Conservation (phyloP, 257 asterid species). For the Lithospermum erythrorhizon region DNA sequence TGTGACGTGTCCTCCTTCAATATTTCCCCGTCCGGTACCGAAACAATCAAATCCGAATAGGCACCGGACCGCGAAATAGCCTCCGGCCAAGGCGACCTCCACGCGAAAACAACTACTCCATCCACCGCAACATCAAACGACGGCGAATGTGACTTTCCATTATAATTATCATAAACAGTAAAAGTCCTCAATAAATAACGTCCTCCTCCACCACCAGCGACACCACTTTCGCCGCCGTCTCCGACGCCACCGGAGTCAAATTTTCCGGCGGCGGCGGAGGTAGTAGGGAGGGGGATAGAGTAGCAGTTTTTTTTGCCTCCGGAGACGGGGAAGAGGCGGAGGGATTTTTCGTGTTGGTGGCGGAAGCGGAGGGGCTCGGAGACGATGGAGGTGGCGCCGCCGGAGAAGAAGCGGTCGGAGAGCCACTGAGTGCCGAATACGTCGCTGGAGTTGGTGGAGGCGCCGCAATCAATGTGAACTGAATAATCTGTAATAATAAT, state of each 20-base stretch:
- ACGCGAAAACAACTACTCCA: slow-evolving; percentile 75
- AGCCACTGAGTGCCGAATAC: slow-evolving; percentile 34
- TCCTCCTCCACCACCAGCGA: slow-evolving; percentile 1
- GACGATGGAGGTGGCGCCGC: slow-evolving; percentile 56
- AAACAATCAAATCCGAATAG: slow-evolving; percentile 74
- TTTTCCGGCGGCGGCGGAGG: slow-evolving; percentile 1
- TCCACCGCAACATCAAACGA: slow-evolving; percentile 86
- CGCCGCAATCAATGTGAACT: slow-evolving; percentile 76
- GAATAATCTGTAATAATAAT: slow-evolving; percentile 34
- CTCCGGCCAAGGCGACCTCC: slow-evolving; percentile 87
- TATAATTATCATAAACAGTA: slow-evolving; percentile 76
- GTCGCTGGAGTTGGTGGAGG: slow-evolving; percentile 24
- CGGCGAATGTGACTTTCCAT: slow-evolving; percentile 73
- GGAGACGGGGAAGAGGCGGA: slow-evolving; percentile 82
- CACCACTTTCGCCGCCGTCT: too few species aligned
- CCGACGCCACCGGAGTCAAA: too few species aligned
- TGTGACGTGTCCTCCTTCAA: too few species aligned
- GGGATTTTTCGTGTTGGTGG: slow-evolving; percentile 75
- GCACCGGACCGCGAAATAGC: slow-evolving; percentile 62
- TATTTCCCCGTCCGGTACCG: slow-evolving; percentile 16
- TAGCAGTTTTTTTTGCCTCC: slow-evolving; percentile 88
- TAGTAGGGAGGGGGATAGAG: slow-evolving; percentile 26
- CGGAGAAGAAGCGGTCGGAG: slow-evolving; percentile 78
- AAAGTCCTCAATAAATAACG: slow-evolving; percentile 56
- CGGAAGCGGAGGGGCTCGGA: slow-evolving; percentile 83